Percentiles rank a stretch among this genome's conserved stretches.
Evolutionary conservation across 2,329 filamentous ascomycete species (phyloP).

Genomic region (Shiraia sp.): DNA sequence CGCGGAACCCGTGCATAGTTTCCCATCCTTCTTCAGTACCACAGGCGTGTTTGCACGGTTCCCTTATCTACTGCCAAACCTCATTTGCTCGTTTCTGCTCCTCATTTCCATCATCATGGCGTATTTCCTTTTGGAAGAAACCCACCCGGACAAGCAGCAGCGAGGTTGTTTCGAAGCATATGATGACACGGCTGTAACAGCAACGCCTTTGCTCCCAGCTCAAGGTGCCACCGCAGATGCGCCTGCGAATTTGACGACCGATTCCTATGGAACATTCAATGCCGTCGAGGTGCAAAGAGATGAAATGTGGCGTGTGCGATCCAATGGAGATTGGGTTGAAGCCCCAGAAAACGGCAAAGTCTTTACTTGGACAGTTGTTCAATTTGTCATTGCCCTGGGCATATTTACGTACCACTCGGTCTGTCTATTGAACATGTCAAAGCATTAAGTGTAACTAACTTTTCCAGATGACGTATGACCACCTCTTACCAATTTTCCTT

Average conservation of each 20-base stretch:
- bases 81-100: slow-evolving; percentile 78
- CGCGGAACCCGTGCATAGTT: slow-evolving; percentile 75
- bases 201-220: slow-evolving; percentile 76
- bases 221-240: slow-evolving; percentile 75
- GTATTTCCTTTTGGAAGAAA: slow-evolving; percentile 83
- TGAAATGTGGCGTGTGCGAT: slow-evolving; percentile 56
- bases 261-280: slow-evolving; percentile 77
- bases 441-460: slow-evolving; percentile 3
- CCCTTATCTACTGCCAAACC: slow-evolving; percentile 87
- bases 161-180: slow-evolving; percentile 46
- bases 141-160: slow-evolving; percentile 79
- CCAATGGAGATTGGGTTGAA: slow-evolving; percentile 51
- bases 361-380: slow-evolving; percentile 68
- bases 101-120: slow-evolving; percentile 78
- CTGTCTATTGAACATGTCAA: slow-evolving; percentile 10
- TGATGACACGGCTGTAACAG: slow-evolving; percentile 54
- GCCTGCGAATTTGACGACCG: slow-evolving; percentile 72
- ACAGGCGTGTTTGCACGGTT: slow-evolving; percentile 74
- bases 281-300: slow-evolving; percentile 58
- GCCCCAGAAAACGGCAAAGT: slow-evolving; percentile 47
- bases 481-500: slow-evolving; percentile 88
- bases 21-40: slow-evolving; percentile 69
- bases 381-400: slow-evolving; percentile 78
- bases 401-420: slow-evolving; percentile 88
- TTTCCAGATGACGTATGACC: slow-evolving; percentile 80